Evolutionary conservation across 2,329 filamentous ascomycete species (phyloP).

Genomic region (Diaporthe citriasiana): DNA sequence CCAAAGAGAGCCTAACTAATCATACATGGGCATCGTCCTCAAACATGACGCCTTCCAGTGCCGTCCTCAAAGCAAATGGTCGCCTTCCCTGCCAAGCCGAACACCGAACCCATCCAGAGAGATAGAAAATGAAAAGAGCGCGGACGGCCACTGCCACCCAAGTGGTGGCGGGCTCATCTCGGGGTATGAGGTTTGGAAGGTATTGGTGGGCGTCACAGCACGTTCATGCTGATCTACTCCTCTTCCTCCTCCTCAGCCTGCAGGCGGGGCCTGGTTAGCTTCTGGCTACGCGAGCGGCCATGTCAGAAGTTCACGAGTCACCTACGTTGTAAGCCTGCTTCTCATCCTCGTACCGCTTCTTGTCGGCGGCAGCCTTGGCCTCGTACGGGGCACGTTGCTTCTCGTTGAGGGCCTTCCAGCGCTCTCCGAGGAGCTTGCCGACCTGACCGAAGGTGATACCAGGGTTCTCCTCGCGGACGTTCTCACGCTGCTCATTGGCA

Average conservation of each 20-base stretch:
- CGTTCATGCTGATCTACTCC: conserved; percentile 53
- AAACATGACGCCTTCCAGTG: conserved; percentile 31
- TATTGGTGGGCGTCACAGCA: conserved; percentile 19
- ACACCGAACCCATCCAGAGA: conserved; percentile 33
- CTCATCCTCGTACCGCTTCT: conserved; percentile 99
- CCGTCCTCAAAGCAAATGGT: conserved; percentile 33
- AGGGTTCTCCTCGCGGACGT: conserved; percentile 97
- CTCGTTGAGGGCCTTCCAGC: conserved; percentile 96
- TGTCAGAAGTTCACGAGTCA: conserved; percentile 44
- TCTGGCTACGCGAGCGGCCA: conserved; percentile 38
- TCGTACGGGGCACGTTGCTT: conserved; percentile 96
- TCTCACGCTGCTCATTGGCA: conserved; percentile 98
- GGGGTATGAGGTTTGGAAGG: conserved; percentile 19
- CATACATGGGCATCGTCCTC: conserved; percentile 31
- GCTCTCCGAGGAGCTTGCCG: conserved; percentile 97
- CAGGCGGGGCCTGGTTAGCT: conserved; percentile 50
- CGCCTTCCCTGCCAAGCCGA: conserved; percentile 34
- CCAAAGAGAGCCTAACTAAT: conserved; percentile 11
- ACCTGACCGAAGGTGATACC: conserved; percentile 98
- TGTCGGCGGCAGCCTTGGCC: conserved; percentile 95
- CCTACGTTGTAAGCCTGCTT: conserved; percentile 94
- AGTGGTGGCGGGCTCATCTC: conserved; percentile 3
- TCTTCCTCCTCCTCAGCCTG: conserved; percentile 71
- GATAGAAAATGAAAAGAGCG: conserved; percentile 31
- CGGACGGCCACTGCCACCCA: conserved; percentile 21